Conservation (phyloP, 2,329 filamentous ascomycete genomes). For the Cercospora sp. region DNA sequence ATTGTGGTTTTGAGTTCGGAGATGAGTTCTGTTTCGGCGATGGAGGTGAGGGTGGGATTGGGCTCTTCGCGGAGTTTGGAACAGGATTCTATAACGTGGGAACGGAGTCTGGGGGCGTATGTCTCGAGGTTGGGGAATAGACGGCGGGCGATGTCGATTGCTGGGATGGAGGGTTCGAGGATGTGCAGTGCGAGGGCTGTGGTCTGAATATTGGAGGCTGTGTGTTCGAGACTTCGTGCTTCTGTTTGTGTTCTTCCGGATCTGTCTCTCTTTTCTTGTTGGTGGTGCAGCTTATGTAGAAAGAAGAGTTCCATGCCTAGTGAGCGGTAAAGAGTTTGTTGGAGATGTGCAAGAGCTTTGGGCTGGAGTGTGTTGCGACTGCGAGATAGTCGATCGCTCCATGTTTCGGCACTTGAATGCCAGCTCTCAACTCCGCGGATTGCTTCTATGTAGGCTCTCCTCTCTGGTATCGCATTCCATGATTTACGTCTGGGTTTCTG, state of each 20-base stretch:
- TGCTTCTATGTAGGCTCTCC: not conserved
- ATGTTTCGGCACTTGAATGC: not conserved
- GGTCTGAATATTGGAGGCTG: not conserved
- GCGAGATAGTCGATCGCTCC: not conserved
- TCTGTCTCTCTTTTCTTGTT: not conserved
- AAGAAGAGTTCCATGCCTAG: not conserved
- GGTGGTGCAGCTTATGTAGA: not conserved
- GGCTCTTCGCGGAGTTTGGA: not conserved
- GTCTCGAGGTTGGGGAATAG: not conserved
- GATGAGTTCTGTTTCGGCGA: not conserved
- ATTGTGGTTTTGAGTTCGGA: not conserved
- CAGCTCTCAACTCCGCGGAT: not conserved
- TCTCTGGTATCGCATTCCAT: not conserved
- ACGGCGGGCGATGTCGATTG: not conserved
- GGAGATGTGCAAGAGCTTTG: not conserved
- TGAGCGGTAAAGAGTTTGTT: not conserved
- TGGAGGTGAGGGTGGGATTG: not conserved
- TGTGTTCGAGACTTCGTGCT: not conserved
- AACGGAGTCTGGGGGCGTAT: not conserved
- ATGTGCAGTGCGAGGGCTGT: not conserved
- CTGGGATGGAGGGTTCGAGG: not conserved
- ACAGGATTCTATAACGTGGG: constrained; percentile 1
- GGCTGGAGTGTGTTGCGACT: not conserved
- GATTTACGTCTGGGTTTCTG: not conserved
- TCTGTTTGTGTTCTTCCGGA: not conserved